Evolutionary conservation across 768 basidiomycete genomes (phyloP).

Genomic region (Porpolomopsis calyptriformis): DNA sequence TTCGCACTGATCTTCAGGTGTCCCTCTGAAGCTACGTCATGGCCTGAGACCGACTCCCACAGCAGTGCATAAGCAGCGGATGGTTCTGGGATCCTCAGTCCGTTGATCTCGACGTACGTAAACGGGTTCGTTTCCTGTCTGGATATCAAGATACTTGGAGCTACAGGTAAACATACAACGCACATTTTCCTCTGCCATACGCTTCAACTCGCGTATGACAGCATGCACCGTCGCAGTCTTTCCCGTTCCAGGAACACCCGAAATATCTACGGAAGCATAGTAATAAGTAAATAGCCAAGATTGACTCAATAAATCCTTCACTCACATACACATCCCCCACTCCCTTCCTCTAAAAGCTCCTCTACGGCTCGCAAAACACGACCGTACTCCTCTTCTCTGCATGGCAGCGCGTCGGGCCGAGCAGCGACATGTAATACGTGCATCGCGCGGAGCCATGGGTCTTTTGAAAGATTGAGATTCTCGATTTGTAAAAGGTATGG

Average conservation of each 20-base stretch:
- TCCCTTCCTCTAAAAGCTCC: slow-evolving; percentile 82
- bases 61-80: slow-evolving; percentile 84
- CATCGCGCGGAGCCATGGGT: slow-evolving; percentile 83
- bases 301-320: slow-evolving; percentile 7
- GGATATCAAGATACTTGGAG: neutral
- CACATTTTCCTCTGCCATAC: slow-evolving; percentile 76
- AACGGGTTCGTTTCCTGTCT: slow-evolving; percentile 85
- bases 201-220: slow-evolving; percentile 79
- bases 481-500: neutral
- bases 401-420: slow-evolving; percentile 81
- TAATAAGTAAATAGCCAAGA: slow-evolving; percentile 8
- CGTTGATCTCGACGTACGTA: slow-evolving; percentile 96
- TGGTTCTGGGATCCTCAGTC: slow-evolving; percentile 86
- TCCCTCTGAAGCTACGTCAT: slow-evolving; percentile 51
- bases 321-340: slow-evolving; percentile 92
- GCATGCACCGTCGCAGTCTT: slow-evolving; percentile 98
- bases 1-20: slow-evolving; percentile 63
- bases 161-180: neutral
- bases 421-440: slow-evolving; percentile 88
- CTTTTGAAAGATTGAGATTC: slow-evolving; percentile 46
- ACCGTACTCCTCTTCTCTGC: slow-evolving; percentile 77
- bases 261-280: slow-evolving; percentile 61
- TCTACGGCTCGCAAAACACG: slow-evolving; percentile 67
- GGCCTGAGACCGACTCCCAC: slow-evolving; percentile 88
- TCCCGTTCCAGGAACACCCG: slow-evolving; percentile 97